Evolutionary conservation across 306 rosid genomes (phyloP), one percentile per base, ranked within the genome.

Genomic region (Gynostemma pentaphyllum): DNA sequence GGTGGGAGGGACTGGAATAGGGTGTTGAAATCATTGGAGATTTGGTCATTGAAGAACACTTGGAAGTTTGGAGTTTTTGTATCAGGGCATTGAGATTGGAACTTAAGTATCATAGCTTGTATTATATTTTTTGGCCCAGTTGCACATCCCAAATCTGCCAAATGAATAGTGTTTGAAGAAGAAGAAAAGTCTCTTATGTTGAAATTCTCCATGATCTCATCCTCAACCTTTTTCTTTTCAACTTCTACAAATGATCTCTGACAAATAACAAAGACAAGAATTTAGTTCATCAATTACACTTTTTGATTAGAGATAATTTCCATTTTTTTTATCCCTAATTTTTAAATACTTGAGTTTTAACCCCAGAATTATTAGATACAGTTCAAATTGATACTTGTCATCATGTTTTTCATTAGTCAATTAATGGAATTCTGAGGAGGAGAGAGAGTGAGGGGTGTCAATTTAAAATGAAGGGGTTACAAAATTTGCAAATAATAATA

Each of bases 91-190:
- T 48, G 60, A 40, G 19, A 16, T 32, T 63, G 24, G 29, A 4
- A 59, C 53, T 70, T 74, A 1, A 19, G 28, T 61, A 66, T 54
- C 19, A 74, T 65, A 9, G 72, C 70, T 34, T 75, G 49, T 1
- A 75, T 21, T 28, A 75, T 62, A 72, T 68, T 75, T 24, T 79
- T 79, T 5, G 83, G 80, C 29, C 80, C 83, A 0, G 55, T 42
- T 2, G 83, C 69, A 60, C 80, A 79, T 27, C 83, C 83, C 40
- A 79, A 67, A 51, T 79, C 83, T 14, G 80, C 83, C 1, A 79
- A 9, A 0, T 30, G 48, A 39, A 75, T 68, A 21, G 71, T 29
- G 64, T 57, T 45, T 14, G 72, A 60, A 14, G 51, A 18, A 14
- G 44, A 16, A 23, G 59, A 16, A 4, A 69, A 19, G 0, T 56